Conservation (phyloP, 371 early-diverging fungal species). For the Syncephalis plumigaleata region DNA sequence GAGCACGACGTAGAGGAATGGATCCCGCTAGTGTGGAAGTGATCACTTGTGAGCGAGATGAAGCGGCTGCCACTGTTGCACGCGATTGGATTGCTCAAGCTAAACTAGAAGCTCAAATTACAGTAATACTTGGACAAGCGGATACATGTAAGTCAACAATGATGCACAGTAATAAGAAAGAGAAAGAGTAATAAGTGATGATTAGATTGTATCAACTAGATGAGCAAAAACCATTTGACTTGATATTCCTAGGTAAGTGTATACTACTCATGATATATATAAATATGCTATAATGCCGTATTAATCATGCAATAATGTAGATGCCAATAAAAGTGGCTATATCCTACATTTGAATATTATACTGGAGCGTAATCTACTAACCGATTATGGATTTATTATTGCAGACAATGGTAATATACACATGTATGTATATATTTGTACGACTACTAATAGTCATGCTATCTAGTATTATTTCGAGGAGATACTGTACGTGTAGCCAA, state of each 20-base stretch:
- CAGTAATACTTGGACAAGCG: slow-evolving; percentile 9
- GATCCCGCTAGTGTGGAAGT: slow-evolving; percentile 4
- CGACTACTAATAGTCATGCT: not conserved
- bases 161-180: too few species aligned
- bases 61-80: slow-evolving; percentile 18
- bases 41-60: slow-evolving; percentile 24
- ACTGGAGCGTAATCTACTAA: slow-evolving; percentile 23
- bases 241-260: slow-evolving; percentile 30
- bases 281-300: not conserved
- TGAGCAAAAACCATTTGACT: slow-evolving; percentile 17
- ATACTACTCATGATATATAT: not conserved
- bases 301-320: slow-evolving; percentile 10
- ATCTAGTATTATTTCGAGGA: slow-evolving; percentile 6
- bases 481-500: not conserved
- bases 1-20: not conserved
- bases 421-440: slow-evolving; percentile 5
- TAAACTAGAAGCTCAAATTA: not conserved
- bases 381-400: slow-evolving; percentile 25
- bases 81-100: slow-evolving; percentile 13
- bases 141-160: not conserved
- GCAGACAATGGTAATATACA: slow-evolving; percentile 29
- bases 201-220: slow-evolving; percentile 12
- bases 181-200: too few species aligned
- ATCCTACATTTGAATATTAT: slow-evolving; percentile 27
- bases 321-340: slow-evolving; percentile 41